Percentiles rank a stretch among this genome's conserved stretches.
These are phyloP conservation scores for Malus hybrid DNA, from an alignment of 331 rosid species.

Conservation along the genomic window DNA sequence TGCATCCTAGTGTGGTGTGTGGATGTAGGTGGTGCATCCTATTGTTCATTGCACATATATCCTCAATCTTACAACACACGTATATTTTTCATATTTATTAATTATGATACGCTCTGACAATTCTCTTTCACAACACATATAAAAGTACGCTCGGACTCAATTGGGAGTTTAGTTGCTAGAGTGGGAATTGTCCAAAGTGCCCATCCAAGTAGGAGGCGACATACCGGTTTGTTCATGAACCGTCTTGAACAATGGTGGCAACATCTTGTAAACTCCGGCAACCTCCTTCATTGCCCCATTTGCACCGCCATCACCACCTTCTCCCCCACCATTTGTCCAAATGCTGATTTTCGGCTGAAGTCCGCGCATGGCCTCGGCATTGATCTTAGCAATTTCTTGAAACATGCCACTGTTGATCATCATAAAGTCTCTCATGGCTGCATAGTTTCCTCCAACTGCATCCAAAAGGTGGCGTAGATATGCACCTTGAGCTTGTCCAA, in stretches of 20 bases:
- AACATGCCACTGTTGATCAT: conserved; percentile 41
- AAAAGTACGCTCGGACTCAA: background rate
- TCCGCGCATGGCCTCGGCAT: conserved; percentile 37
- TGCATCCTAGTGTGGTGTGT: too few species aligned
- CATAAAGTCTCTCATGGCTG: conserved; percentile 32
- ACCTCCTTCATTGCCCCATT: conserved; percentile 34
- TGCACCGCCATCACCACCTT: background rate
- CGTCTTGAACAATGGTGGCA: conserved; percentile 47
- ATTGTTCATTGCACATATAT: too few species aligned
- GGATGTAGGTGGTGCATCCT: too few species aligned
- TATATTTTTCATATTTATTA: too few species aligned
- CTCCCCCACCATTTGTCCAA: conserved; percentile 34
- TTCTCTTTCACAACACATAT: too few species aligned
- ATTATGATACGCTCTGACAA: too few species aligned
- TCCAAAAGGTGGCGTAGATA: conserved; percentile 18
- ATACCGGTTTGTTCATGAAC: conserved; percentile 61
- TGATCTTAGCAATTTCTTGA: conserved; percentile 49
- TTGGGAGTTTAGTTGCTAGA: background rate
- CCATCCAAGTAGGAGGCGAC: conserved; percentile 60
- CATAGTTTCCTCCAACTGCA: conserved; percentile 37
- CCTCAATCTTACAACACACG: too few species aligned
- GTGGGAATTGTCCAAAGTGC: conserved; percentile 5
- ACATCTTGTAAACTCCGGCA: conserved; percentile 44
- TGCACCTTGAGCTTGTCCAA: too few species aligned
- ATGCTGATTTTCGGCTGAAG: conserved; percentile 50